Base-by-base conservation (phyloP, 139 green algal species). In the Nannochloris sp. region DNA sequence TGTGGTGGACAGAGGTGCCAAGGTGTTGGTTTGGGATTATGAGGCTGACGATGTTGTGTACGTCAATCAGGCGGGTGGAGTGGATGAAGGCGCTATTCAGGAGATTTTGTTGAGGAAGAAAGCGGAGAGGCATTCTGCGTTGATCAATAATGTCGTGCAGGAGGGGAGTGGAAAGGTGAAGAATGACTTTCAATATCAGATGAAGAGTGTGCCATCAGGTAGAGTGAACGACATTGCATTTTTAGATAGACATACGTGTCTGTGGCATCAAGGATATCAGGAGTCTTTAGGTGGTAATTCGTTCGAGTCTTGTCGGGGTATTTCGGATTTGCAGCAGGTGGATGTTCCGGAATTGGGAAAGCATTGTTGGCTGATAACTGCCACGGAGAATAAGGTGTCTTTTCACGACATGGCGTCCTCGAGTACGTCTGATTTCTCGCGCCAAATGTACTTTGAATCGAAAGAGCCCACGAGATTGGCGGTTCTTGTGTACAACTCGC, bases 301-400 rank as follows among this genome's bases (percentile, higher is more conserved):
- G 1, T 53, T 63, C 43, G 63, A 72, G 62, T 37, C 58, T 44
- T 48, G 46, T 53, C 17, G 43, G 13, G 61, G 62, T 11, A 68
- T 79, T 4, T 72, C 78, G 2, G 49, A 70, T 36, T 36, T 85
- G 33, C 61, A 65, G 79, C 50, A 61, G 49, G 23, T 11, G 43
- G 44, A 67, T 17, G 61, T 75, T 20, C 43, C 79, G 43, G 67
- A 73, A 49, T 72, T 76, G 9, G 61, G 65, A 45, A 61, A 79
- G 5, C 46, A 53, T 53, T 53, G 46, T 23, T 84, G 79, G 79
- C 63, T 87, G 33, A 60, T 85, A 28, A 57, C 76, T 1, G 81
- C 78, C 2, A 82, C 76, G 23, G 81, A 87, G 55, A 82, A 82
- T 56, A 87, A 87, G 65, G 57, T 87, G 3, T 45, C 82, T 13